A percentile compares a stretch with the other conserved stretches of the same genome.
Evolutionary conservation across 176 grass and related monocot genomes (phyloP).

Genomic region (Zea mays): DNA sequence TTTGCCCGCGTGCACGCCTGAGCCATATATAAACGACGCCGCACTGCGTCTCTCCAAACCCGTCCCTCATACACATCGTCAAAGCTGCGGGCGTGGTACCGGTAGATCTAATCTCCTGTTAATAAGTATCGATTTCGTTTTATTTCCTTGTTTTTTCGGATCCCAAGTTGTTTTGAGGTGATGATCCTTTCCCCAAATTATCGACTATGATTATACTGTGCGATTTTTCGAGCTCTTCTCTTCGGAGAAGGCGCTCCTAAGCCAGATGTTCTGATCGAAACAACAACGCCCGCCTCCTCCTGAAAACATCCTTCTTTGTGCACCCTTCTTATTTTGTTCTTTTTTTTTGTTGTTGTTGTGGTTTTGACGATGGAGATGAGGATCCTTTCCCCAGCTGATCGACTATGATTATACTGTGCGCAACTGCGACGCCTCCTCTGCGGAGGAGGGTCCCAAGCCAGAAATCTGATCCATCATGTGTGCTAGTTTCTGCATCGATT

Average conservation of each 20-base stretch:
- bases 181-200: conserved; percentile 65
- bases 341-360: too few relatives aligned
- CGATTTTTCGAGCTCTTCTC: conserved; percentile 40
- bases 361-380: conserved; percentile 52
- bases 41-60: too few relatives aligned
- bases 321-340: too few relatives aligned
- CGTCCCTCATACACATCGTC: too few relatives aligned
- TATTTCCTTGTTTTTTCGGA: background rate
- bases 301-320: too few relatives aligned
- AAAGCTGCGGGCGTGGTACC: background rate
- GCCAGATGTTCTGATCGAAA: conserved; percentile 37
- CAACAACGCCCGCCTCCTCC: too few relatives aligned
- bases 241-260: conserved; percentile 27
- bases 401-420: too few relatives aligned
- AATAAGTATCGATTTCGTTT: background rate
- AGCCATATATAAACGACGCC: too few relatives aligned
- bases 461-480: conserved; percentile 65
- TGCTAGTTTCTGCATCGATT: too few relatives aligned
- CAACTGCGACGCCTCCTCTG: too few relatives aligned
- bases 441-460: conserved; percentile 54
- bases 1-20: too few relatives aligned
- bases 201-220: conserved; percentile 55
- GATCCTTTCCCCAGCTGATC: conserved; percentile 67
- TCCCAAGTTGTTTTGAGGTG: conserved; percentile 27
- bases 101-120: too few relatives aligned